Evolutionary conservation across 2,329 filamentous ascomycete species (phyloP), one percentile per base, ranked within the genome.

Genomic region (Alternaria sp.): DNA sequence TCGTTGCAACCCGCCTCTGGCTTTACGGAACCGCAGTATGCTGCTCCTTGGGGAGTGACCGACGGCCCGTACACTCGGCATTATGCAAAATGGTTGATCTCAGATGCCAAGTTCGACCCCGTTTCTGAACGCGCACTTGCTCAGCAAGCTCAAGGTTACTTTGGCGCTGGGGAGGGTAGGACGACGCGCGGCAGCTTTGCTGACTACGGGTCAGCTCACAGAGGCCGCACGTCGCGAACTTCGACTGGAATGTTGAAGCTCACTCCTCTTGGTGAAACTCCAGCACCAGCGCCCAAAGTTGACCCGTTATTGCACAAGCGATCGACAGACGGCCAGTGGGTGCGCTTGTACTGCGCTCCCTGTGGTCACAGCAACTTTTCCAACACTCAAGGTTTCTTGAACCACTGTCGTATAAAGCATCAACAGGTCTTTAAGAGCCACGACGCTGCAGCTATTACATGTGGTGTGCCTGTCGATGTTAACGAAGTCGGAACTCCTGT

Each of bases 311-410:
- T 95, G 66, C 85, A 97, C 75, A 94, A 93, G 80, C 90, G 93
- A 70, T 89, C 91, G 54, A 87, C 85, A 20, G 94, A 98, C 79
- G 92, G 92, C 57, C 86, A 92, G 74, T 89, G 90, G 65, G 94
- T 98, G 65, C 96, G 96, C 80, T 86, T 98, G 49, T 90, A 96
- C 64, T 99, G 95, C 82, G 81, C 81, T 42, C 91, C 95, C 77
- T 98, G 95, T 79, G 86, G 93, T 51, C 87, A 94, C 65, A 92
- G 93, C 76, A 92, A 97, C 78, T 98, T 98, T 75, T 94, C 91
- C 57, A 98, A 94, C 81, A 96, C 94, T 0, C 95, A 98, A 79
- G 95, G 95, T n/a, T 98, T 98, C 80, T 95, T 99, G 81, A 99
- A 99, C 75, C 95, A 99, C 76, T 98, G 94, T 77, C 93, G 95